Base-by-base conservation (phyloP, 2,329 filamentous ascomycete genomes). In the Colletotrichum graminicola region DNA sequence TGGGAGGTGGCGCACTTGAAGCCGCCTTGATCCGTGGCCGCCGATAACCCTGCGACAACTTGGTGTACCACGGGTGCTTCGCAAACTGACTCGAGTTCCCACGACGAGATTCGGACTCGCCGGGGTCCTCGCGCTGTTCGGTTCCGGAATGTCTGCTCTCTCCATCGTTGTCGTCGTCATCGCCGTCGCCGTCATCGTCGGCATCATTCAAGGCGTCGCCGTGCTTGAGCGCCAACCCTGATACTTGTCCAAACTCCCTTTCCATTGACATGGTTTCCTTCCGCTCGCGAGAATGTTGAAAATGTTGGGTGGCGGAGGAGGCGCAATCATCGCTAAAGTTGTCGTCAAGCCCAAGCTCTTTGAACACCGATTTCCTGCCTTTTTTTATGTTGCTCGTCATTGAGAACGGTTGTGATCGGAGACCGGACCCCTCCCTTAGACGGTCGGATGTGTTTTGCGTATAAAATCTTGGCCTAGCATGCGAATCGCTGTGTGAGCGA, bases 341-440 rank as follows among this genome's bases (percentile, higher is more conserved):
- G 52, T 82, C 80, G 60, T 82, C 79, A 26, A 88, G 75, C 5
- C 86, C 87, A 51, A 84, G 76, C 77, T 89, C 87, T 75, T 80
- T 86, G 74, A 89, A 89, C 67, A 88, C 79, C 29, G 86, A 88
- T 74, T 80, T 84, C 60, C 86, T 82, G 52, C 82, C 85, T 76
- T 87, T 88, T 72, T 79, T 81, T 59, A 87, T 83, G 67, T 84
- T 86, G 75, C 80, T 80, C 51, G 75, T 75, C 80, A 84, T 84
- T 36, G 80, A 78, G 73, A 85, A 82, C 1, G 80, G 76, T 57
- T 80, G 80, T 14, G 80, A 78, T 62, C 78, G 74, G 16, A 82
- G 78, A 43, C 77, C 76, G n/a, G 82, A 82, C 69, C 83, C 80
- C 76, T 88, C 86, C 73, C 86, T 83, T 47, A 88, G 78, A 52